Evolutionary conservation across 2,329 filamentous ascomycete genomes (phyloP).

Genomic region (Camillea tinctor): DNA sequence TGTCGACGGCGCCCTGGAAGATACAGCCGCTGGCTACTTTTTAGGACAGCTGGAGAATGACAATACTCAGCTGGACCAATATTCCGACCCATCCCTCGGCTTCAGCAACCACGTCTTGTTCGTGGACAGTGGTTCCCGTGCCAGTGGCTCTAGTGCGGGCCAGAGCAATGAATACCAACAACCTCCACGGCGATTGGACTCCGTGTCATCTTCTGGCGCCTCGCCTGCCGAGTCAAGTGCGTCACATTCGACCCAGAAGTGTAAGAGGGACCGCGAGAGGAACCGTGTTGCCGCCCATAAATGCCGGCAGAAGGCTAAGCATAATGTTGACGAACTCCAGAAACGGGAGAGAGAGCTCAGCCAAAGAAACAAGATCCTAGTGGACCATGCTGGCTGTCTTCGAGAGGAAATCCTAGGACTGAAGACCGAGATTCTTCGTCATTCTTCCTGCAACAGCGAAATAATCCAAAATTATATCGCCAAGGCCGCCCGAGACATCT

Average conservation of each 20-base stretch:
- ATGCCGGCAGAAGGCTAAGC: conserved; percentile 28
- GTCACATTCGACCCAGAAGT: not conserved
- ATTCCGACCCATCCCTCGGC: not conserved
- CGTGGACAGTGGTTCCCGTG: too few species aligned
- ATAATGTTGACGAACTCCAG: conserved; percentile 19
- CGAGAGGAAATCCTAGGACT: conserved; percentile 25
- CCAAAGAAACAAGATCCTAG: conserved; percentile 21
- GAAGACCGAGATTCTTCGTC: conserved; percentile 27
- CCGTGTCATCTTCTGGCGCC: not conserved
- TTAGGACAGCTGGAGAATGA: not conserved
- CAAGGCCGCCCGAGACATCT: conserved; percentile 19
- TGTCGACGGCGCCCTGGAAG: not conserved
- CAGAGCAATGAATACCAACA: too few species aligned
- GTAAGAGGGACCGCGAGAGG: conserved; percentile 22
- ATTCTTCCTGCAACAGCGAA: conserved; percentile 28
- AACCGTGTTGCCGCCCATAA: conserved; percentile 29
- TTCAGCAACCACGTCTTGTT: not conserved
- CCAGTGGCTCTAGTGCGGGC: too few species aligned
- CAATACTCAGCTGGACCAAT: too few species aligned
- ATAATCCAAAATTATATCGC: conserved; percentile 30
- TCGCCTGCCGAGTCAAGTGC: not conserved
- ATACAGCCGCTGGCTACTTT: not conserved
- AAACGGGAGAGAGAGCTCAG: conserved; percentile 21
- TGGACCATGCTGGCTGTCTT: conserved; percentile 16
- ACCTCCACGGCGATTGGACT: not conserved